Conservation (phyloP, 257 asterid genomes). For the Marsdenia floribunda region DNA sequence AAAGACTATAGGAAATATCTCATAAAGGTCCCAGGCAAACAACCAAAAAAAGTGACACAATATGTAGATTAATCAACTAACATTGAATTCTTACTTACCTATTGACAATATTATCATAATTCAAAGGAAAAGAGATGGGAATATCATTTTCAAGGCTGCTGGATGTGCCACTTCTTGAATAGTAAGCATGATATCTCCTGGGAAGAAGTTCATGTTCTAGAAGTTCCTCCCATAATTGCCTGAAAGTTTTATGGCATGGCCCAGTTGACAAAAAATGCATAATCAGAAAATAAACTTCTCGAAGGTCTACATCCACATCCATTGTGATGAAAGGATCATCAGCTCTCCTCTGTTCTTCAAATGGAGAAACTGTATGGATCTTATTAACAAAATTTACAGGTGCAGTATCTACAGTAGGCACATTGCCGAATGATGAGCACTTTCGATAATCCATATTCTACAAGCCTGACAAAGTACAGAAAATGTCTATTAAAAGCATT, state of each 20-base stretch:
- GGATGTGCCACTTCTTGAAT: slow-evolving; percentile 53
- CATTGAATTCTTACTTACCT: slow-evolving; percentile 33
- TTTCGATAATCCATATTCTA: slow-evolving; percentile 50
- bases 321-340: slow-evolving; percentile 36
- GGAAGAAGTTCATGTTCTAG: slow-evolving; percentile 85
- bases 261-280: slow-evolving; percentile 94
- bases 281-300: slow-evolving; percentile 82
- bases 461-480: slow-evolving; percentile 1
- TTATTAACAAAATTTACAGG: slow-evolving; percentile 39
- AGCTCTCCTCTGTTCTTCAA: slow-evolving; percentile 48
- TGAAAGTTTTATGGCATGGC: slow-evolving; percentile 73
- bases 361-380: slow-evolving; percentile 40
- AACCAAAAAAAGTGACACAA: neutral
- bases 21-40: neutral
- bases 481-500: neutral
- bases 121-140: slow-evolving; percentile 67
- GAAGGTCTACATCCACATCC: slow-evolving; percentile 67
- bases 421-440: slow-evolving; percentile 32
- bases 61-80: neutral
- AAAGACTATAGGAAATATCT: neutral
- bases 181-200: slow-evolving; percentile 88
- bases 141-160: slow-evolving; percentile 38
- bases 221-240: slow-evolving; percentile 62
- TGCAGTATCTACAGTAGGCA: slow-evolving; percentile 42
- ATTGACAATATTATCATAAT: slow-evolving; percentile 48